Percentiles rank a stretch among this genome's conserved stretches.
Conservation (phyloP, 768 basidiomycete species). For the Pluteus cervinus region DNA sequence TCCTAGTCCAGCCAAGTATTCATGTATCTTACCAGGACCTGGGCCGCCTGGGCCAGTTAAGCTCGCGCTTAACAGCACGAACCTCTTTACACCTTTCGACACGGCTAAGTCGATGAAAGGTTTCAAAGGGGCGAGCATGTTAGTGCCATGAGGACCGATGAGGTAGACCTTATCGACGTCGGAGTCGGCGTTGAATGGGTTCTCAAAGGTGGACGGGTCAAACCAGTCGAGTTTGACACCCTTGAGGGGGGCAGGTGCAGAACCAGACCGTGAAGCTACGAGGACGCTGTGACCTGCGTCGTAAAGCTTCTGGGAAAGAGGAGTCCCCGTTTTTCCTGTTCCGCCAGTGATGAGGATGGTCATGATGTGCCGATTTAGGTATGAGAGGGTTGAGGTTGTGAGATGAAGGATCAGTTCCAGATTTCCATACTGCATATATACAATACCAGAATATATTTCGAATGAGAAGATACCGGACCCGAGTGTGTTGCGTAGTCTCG, state of each 20-base stretch:
- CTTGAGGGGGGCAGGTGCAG: slow-evolving; percentile 19
- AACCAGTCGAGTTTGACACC: slow-evolving; percentile 27
- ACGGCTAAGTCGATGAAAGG: slow-evolving; percentile 25
- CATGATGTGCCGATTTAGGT: too few relatives aligned
- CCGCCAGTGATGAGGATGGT: slow-evolving; percentile 27
- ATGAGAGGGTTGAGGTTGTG: too few relatives aligned
- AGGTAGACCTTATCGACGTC: too few relatives aligned
- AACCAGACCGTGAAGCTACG: slow-evolving; percentile 19
- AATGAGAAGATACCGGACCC: too few relatives aligned
- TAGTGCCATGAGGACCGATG: too few relatives aligned
- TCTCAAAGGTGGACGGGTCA: too few relatives aligned
- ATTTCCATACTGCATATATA: too few relatives aligned
- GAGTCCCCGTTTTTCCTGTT: slow-evolving; percentile 22
- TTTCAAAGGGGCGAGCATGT: slow-evolving; percentile 16
- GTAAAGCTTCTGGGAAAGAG: slow-evolving; percentile 18
- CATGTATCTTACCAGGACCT: slow-evolving; percentile 13
- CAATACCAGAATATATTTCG: too few relatives aligned
- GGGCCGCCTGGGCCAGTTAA: slow-evolving; percentile 9
- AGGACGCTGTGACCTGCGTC: slow-evolving; percentile 15
- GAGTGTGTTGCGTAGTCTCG: too few relatives aligned
- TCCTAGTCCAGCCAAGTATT: slow-evolving; percentile 13
- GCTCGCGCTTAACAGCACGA: slow-evolving; percentile 20
- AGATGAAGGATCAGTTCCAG: too few relatives aligned
- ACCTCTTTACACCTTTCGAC: slow-evolving; percentile 20
- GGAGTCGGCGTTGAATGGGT: too few relatives aligned